A percentile compares a stretch with the other conserved stretches of the same genome.
These are phyloP conservation scores for Vigna nakashimae DNA, from an alignment of 306 rosid species.

Conservation along the genomic window DNA sequence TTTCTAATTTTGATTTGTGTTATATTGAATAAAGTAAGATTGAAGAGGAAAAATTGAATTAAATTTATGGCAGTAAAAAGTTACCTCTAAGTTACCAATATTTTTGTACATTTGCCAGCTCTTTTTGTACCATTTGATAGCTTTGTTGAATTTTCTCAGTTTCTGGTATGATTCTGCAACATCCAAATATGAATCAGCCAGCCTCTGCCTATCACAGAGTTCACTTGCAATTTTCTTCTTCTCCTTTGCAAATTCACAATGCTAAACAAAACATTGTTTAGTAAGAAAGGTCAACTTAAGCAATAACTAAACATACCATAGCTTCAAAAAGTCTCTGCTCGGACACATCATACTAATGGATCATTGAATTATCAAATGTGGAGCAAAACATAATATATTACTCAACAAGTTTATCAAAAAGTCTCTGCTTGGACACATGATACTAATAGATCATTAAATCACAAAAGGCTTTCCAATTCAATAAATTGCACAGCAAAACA, in stretches of 20 bases:
- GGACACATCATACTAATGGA: constrained; percentile 25
- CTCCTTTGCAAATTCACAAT: constrained; percentile 75
- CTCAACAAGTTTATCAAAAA: constrained; percentile 28
- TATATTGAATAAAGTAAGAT: constrained; percentile 15
- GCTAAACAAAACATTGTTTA: constrained; percentile 57
- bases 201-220: constrained; percentile 77
- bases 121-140: constrained; percentile 82
- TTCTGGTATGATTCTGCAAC: constrained; percentile 87
- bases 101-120: constrained; percentile 75
- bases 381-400: constrained; percentile 28
- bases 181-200: constrained; percentile 72
- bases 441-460: constrained; percentile 28
- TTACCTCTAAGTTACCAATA: constrained; percentile 85
- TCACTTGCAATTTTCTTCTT: constrained; percentile 73
- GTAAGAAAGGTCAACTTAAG: constrained; percentile 38
- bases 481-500: constrained; percentile 18
- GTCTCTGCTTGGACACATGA: constrained; percentile 34
- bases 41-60: constrained; percentile 9
- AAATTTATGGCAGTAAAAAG: not conserved
- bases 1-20: constrained; percentile 25
- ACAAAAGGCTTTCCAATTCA: constrained; percentile 22
- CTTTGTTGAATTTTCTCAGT: constrained; percentile 72
- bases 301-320: constrained; percentile 35
- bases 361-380: constrained; percentile 19
- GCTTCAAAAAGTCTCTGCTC: constrained; percentile 39